Conservation (phyloP, 2,329 filamentous ascomycete genomes). For the Aureobasidium mangrovei region DNA sequence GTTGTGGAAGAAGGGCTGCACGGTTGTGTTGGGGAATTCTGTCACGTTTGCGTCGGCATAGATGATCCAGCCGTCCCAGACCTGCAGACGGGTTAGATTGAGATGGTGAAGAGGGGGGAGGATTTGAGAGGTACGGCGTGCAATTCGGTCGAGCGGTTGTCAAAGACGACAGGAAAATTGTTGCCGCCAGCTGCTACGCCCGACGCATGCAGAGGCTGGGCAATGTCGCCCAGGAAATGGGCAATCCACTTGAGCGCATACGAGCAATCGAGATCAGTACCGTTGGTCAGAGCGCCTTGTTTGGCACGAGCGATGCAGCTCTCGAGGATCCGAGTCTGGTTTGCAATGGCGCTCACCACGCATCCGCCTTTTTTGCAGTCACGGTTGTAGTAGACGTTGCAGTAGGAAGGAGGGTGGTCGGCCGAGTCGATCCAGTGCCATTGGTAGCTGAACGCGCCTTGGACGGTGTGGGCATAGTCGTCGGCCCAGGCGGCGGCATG, state of each 20-base stretch:
- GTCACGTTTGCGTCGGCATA: slow-evolving; percentile 30
- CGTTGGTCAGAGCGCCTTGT: slow-evolving; percentile 18
- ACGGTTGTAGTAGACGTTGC: slow-evolving; percentile 29
- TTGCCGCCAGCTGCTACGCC: slow-evolving; percentile 32
- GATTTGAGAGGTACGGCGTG: slow-evolving; percentile 26
- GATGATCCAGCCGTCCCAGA: slow-evolving; percentile 33
- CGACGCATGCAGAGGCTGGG: slow-evolving; percentile 35
- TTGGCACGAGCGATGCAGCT: slow-evolving; percentile 28
- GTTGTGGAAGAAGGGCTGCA: slow-evolving; percentile 29
- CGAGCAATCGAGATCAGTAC: slow-evolving; percentile 30
- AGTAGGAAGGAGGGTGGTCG: slow-evolving; percentile 26
- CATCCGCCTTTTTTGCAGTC: slow-evolving; percentile 33
- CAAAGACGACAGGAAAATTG: slow-evolving; percentile 30
- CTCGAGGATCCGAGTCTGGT: slow-evolving; percentile 32
- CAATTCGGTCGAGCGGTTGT: slow-evolving; percentile 26
- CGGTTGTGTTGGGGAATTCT: slow-evolving; percentile 28
- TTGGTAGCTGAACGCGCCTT: slow-evolving; percentile 34
- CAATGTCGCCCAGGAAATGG: slow-evolving; percentile 35
- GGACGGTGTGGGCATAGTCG: slow-evolving; percentile 29
- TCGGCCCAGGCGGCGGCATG: slow-evolving; percentile 34
- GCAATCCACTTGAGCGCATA: slow-evolving; percentile 35
- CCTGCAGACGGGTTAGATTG: slow-evolving; percentile 19
- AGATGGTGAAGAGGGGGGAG: not conserved
- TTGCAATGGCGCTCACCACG: slow-evolving; percentile 35
- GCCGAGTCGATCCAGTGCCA: slow-evolving; percentile 35